A percentile compares a stretch with the other conserved stretches of the same genome.
Evolutionary conservation across 1,284 basidiomycete species (phyloP).

Genomic region (Fomitopsis schrenkii): DNA sequence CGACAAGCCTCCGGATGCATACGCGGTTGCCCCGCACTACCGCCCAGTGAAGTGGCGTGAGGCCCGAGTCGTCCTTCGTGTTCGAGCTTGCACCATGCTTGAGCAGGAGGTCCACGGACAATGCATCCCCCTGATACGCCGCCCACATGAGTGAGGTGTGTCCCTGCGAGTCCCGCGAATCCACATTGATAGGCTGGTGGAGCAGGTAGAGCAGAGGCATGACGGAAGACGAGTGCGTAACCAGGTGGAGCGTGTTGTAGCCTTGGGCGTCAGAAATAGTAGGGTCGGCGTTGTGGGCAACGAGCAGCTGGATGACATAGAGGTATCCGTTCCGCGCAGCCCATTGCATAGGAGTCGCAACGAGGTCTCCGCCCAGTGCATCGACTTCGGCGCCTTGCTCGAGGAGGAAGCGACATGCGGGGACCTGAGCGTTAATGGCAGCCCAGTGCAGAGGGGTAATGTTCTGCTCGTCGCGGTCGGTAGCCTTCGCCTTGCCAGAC

Average conservation of each 20-base stretch:
- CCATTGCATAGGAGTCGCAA: constrained; percentile 98
- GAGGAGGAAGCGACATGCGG: constrained; percentile 77
- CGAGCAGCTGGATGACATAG: constrained; percentile 89
- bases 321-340: constrained; percentile 95
- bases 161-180: constrained; percentile 86
- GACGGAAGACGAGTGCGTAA: constrained; percentile 90
- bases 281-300: constrained; percentile 89
- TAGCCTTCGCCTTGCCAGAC: constrained; percentile 69
- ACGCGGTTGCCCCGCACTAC: constrained; percentile 92
- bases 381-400: constrained; percentile 96
- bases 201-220: constrained; percentile 94
- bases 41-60: constrained; percentile 96
- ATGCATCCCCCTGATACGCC: constrained; percentile 95
- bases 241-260: constrained; percentile 94
- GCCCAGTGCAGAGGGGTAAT: constrained; percentile 98
- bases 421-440: constrained; percentile 86
- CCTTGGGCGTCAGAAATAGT: constrained; percentile 90
- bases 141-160: constrained; percentile 99
- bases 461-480: constrained; percentile 84
- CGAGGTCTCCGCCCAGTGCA: constrained; percentile 89
- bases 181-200: constrained; percentile 87
- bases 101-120: constrained; percentile 89
- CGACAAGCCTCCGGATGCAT: constrained; percentile 82
- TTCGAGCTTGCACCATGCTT: constrained; percentile 83
- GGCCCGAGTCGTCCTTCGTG: constrained; percentile 75